Percentiles rank a stretch among this genome's conserved stretches.
These are phyloP conservation scores for Chaetomium strumarium DNA, from an alignment of 2,329 filamentous ascomycete species.

Conservation along the genomic window DNA sequence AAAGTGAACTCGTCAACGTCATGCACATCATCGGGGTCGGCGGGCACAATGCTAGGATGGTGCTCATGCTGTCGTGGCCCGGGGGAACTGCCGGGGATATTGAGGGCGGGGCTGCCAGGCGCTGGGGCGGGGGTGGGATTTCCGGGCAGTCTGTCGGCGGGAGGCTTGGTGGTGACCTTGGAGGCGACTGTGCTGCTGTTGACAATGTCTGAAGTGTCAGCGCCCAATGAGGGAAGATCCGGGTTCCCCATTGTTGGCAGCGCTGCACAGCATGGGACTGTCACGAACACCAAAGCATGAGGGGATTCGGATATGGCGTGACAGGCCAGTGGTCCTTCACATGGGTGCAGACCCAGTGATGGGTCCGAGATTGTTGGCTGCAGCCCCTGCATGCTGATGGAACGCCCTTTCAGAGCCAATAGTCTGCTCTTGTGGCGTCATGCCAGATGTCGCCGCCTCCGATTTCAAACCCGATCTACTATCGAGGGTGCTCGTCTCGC, in stretches of 20 bases:
- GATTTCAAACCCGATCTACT: not conserved
- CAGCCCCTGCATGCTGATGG: no score
- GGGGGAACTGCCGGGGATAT: not conserved
- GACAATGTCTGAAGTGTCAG: not conserved
- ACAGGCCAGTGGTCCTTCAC: no score
- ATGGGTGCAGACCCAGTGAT: no score
- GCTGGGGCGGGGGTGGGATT: not conserved
- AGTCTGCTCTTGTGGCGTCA: no score
- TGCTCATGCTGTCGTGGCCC: not conserved
- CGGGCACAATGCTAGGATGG: not conserved
- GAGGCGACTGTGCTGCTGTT: no score
- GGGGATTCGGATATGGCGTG: no score
- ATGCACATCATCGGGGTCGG: not conserved
- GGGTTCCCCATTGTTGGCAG: not conserved
- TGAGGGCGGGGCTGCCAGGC: not conserved
- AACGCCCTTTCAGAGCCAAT: no score
- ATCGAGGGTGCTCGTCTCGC: conserved; percentile 19
- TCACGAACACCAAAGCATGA: not conserved
- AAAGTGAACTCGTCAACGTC: conserved; percentile 11
- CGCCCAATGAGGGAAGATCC: not conserved
- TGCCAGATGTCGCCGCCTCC: not conserved
- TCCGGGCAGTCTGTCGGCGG: not conserved
- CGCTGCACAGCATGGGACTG: not conserved
- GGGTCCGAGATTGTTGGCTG: no score
- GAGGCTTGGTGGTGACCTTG: no score